These are phyloP conservation scores for Aspergillus thermomutatus DNA, from an alignment of 2,329 filamentous ascomycete genomes.

Conservation along the genomic window DNA sequence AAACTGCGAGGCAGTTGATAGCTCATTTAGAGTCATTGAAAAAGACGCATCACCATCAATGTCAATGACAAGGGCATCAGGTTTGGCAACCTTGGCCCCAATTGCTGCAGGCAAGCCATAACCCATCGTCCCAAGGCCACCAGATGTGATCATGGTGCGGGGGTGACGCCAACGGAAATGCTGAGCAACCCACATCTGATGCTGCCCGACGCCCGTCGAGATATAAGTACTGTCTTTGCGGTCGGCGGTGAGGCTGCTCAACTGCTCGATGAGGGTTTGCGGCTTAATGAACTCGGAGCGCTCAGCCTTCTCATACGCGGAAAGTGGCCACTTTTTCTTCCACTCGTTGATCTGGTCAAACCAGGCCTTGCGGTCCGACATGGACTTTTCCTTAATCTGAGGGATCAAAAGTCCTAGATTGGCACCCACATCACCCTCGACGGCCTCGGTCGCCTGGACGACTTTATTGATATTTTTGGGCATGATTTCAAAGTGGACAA, in stretches of 20 bases:
- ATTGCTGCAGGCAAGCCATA: constrained; percentile 93
- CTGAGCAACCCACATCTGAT: constrained; percentile 98
- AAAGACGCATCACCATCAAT: constrained; percentile 98
- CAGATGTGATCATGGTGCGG: constrained; percentile 91
- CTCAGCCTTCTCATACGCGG: constrained; percentile 73
- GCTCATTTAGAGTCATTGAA: constrained; percentile 96
- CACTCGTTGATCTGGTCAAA: constrained; percentile 84
- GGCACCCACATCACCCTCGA: constrained; percentile 86
- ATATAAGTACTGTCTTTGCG: constrained; percentile 85
- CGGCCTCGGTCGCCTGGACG: constrained; percentile 89
- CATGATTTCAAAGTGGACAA: constrained; percentile 97
- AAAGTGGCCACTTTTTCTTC: constrained; percentile 88
- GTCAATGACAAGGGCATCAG: constrained; percentile 84
- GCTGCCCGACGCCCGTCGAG: constrained; percentile 90
- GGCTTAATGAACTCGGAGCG: constrained; percentile 83
- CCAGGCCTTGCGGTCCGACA: constrained; percentile 73
- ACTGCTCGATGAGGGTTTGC: constrained; percentile 84
- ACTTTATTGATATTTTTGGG: constrained; percentile 99
- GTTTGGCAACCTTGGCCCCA: constrained; percentile 82
- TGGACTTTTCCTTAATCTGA: constrained; percentile 53
- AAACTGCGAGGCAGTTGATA: constrained; percentile 90
- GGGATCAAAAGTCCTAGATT: constrained; percentile 77
- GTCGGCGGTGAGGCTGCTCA: constrained; percentile 76
- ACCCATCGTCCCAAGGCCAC: constrained; percentile 96
- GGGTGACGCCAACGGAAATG: constrained; percentile 93